These are phyloP conservation scores for Penicillium taxi DNA, from an alignment of 495 filamentous ascomycete species.

Conservation along the genomic window DNA sequence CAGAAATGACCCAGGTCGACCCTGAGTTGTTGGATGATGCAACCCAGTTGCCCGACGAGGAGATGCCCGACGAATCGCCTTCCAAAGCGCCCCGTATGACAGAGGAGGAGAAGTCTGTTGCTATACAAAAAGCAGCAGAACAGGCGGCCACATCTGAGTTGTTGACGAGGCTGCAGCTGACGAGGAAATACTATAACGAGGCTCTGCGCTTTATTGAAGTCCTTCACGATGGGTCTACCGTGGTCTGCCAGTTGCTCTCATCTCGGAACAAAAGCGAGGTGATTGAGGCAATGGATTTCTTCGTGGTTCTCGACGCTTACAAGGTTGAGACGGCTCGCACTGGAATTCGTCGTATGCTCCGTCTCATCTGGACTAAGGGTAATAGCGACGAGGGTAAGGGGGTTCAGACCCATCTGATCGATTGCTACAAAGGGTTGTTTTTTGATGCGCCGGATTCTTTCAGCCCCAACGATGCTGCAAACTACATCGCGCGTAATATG, in stretches of 20 bases:
- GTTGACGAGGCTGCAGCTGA: conserved; percentile 77
- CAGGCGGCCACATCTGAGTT: conserved; percentile 67
- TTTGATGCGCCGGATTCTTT: conserved; percentile 89
- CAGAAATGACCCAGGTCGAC: conserved; percentile 57
- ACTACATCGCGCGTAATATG: conserved; percentile 97
- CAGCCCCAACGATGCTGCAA: conserved; percentile 81
- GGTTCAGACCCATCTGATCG: conserved; percentile 92
- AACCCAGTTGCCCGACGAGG: conserved; percentile 70
- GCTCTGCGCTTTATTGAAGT: conserved; percentile 91
- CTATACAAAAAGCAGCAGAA: conserved; percentile 60
- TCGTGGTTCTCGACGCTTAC: conserved; percentile 88
- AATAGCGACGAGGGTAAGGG: conserved; percentile 99
- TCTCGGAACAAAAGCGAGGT: conserved; percentile 97
- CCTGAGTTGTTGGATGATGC: conserved; percentile 78
- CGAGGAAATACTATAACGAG: conserved; percentile 81
- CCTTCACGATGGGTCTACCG: conserved; percentile 69
- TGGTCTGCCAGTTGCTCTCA: conserved; percentile 77
- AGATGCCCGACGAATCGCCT: conserved; percentile 56
- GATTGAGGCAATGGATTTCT: conserved; percentile 98
- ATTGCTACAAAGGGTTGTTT: conserved; percentile 92
- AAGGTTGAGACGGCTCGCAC: conserved; percentile 82
- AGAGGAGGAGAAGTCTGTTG: conserved; percentile 47
- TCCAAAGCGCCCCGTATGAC: conserved; percentile 54
- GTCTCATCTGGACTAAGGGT: conserved; percentile 97
- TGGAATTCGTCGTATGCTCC: conserved; percentile 89